phyloP scores from a whole-genome alignment of 129 eudicot species.

The Arctium lappa region DNA sequence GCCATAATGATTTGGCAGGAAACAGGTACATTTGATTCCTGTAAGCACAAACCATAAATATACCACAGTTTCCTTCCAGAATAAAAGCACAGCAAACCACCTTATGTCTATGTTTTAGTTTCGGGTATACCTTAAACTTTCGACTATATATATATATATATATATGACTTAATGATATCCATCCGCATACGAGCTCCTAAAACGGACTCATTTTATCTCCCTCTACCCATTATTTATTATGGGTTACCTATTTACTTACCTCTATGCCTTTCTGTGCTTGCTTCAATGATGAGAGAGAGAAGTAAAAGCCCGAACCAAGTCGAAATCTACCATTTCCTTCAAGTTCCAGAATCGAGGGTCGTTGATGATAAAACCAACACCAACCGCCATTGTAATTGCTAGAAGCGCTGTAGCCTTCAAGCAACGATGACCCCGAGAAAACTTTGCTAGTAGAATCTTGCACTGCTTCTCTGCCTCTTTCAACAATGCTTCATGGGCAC shows the following conservation, averaged over 20 bases:
- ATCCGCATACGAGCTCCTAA: slow-evolving; percentile 13
- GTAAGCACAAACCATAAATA: neutral
- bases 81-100: neutral
- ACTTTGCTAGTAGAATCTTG: slow-evolving; percentile 29
- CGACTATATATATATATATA: neutral
- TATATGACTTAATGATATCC: neutral
- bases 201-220: slow-evolving; percentile 3
- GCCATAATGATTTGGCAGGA: neutral
- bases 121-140: slow-evolving; percentile 17
- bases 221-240: slow-evolving; percentile 16
- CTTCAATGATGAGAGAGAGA: slow-evolving; percentile 19
- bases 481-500: slow-evolving; percentile 12
- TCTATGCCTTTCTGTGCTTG: neutral
- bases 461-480: slow-evolving; percentile 46
- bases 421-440: slow-evolving; percentile 36
- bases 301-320: slow-evolving; percentile 20
- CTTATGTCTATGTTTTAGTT: neutral
- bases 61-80: neutral
- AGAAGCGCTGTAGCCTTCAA: slow-evolving; percentile 29
- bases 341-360: slow-evolving; percentile 29
- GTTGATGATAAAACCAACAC: slow-evolving; percentile 27
- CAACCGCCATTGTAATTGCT: slow-evolving; percentile 24
- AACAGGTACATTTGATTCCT: neutral
- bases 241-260: slow-evolving; percentile 18
- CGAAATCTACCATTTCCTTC: slow-evolving; percentile 32